phyloP scores from a whole-genome alignment of 1,284 basidiomycete genomes.

The Ceratobasidium papillatum region DNA sequence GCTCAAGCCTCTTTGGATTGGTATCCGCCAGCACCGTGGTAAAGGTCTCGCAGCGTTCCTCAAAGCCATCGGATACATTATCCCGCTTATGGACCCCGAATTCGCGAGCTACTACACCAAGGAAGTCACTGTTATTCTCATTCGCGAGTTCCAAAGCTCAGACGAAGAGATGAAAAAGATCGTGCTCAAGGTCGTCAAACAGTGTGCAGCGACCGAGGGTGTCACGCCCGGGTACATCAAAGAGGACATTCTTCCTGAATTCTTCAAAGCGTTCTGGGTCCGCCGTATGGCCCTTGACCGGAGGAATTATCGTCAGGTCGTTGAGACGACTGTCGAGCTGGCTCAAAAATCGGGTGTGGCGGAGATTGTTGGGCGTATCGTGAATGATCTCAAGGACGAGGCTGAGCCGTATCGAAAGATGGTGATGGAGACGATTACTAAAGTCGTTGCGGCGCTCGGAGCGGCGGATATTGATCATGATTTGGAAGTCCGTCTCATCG shows the following conservation, averaged over 20 bases:
- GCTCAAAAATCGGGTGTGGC: slow-evolving; percentile 96
- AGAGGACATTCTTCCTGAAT: slow-evolving; percentile 98
- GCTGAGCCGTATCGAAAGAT: slow-evolving; percentile 98
- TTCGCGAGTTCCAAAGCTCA: slow-evolving; percentile 98
- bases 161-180: slow-evolving; percentile 99
- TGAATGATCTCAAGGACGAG: slow-evolving; percentile 96
- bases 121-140: slow-evolving; percentile 96
- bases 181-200: slow-evolving; percentile 98
- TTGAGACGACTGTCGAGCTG: slow-evolving; percentile 97
- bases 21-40: slow-evolving; percentile 96
- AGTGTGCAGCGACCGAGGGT: slow-evolving; percentile 97
- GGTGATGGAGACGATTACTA: slow-evolving; percentile 99
- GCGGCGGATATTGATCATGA: slow-evolving; percentile 97
- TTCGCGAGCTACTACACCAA: slow-evolving; percentile 98
- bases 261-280: slow-evolving; percentile 97
- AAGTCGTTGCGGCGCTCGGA: slow-evolving; percentile 91
- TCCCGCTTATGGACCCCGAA: slow-evolving; percentile 99
- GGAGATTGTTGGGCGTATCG: slow-evolving; percentile 93
- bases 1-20: slow-evolving; percentile 97
- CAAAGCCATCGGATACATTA: slow-evolving; percentile 99
- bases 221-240: slow-evolving; percentile 94
- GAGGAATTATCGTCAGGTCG: slow-evolving; percentile 95
- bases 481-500: slow-evolving; percentile 91
- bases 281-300: slow-evolving; percentile 97
- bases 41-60: slow-evolving; percentile 98